phyloP scores from a whole-genome alignment of 2,329 filamentous ascomycete genomes.

The Aspergillus puulaauensis region DNA sequence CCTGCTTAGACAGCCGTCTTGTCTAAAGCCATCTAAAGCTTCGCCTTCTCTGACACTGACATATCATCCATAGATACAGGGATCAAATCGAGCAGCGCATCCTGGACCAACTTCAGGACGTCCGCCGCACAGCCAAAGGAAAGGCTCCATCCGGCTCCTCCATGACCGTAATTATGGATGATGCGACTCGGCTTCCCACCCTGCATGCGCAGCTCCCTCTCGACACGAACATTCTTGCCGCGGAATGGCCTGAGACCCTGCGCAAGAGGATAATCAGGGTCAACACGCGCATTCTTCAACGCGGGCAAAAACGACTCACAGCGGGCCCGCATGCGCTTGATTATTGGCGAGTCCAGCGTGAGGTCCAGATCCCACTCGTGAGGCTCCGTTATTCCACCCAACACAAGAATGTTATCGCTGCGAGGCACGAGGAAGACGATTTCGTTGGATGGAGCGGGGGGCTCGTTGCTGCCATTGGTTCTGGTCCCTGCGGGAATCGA shows the following conservation, averaged over 20 bases:
- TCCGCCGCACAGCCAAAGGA: background rate
- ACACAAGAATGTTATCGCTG: conserved; percentile 8
- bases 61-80: background rate
- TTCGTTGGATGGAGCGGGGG: background rate
- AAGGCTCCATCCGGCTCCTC: conserved; percentile 1
- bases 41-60: background rate
- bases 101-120: conserved; percentile 21
- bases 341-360: conserved; percentile 39
- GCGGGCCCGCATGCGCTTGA: conserved; percentile 44
- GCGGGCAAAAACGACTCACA: conserved; percentile 45
- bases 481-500: conserved; percentile 31
- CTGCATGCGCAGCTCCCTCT: conserved; percentile 36
- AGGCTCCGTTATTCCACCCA: conserved; percentile 8
- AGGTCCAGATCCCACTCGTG: conserved; percentile 31
- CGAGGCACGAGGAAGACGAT: conserved; percentile 14
- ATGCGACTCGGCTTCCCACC: background rate
- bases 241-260: conserved; percentile 45
- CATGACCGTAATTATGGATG: conserved; percentile 1
- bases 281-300: conserved; percentile 42
- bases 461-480: background rate
- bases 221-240: conserved; percentile 43
- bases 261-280: conserved; percentile 43
- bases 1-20: too few relatives aligned
- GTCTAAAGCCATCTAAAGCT: background rate
- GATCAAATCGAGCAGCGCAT: conserved; percentile 13